A percentile compares a stretch with the other conserved stretches of the same genome.
Conservation (phyloP, 116 monocot species). For the Zostera marina region DNA sequence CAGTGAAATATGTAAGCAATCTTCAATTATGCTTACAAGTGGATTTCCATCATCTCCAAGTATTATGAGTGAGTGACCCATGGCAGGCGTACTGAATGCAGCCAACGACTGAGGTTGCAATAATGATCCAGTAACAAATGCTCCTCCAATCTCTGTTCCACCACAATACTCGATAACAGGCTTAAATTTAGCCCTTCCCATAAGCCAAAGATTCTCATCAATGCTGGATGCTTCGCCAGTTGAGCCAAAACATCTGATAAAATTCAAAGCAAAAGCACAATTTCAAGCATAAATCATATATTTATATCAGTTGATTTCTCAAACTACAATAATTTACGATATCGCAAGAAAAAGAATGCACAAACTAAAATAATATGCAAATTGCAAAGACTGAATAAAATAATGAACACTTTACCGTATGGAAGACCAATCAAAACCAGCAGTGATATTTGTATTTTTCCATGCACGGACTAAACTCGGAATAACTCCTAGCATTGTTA, state of each 20-base stretch:
- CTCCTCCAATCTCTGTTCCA: conserved; percentile 95
- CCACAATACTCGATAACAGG: conserved; percentile 96
- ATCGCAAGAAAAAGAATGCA: background rate
- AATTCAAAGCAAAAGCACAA: conserved; percentile 2
- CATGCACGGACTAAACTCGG: conserved; percentile 95
- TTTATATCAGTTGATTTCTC: background rate
- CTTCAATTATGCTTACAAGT: conserved; percentile 35
- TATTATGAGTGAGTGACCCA: conserved; percentile 75
- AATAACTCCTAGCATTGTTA: conserved; percentile 89
- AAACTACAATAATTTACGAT: too few relatives aligned
- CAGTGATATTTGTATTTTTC: conserved; percentile 78
- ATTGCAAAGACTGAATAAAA: conserved; percentile 1
- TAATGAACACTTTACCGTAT: conserved; percentile 49
- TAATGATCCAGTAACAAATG: conserved; percentile 70
- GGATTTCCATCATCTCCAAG: conserved; percentile 57
- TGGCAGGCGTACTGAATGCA: conserved; percentile 89
- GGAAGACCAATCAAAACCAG: conserved; percentile 75
- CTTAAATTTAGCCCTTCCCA: conserved; percentile 87
- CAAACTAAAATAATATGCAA: background rate
- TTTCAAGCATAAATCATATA: background rate
- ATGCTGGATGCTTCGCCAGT: conserved; percentile 83
- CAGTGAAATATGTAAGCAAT: too few relatives aligned
- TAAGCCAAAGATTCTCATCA: conserved; percentile 88
- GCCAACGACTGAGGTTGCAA: conserved; percentile 76
- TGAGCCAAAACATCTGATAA: conserved; percentile 81